Conservation (phyloP, 495 filamentous ascomycete genomes). For the Gamarada debralockiae region DNA sequence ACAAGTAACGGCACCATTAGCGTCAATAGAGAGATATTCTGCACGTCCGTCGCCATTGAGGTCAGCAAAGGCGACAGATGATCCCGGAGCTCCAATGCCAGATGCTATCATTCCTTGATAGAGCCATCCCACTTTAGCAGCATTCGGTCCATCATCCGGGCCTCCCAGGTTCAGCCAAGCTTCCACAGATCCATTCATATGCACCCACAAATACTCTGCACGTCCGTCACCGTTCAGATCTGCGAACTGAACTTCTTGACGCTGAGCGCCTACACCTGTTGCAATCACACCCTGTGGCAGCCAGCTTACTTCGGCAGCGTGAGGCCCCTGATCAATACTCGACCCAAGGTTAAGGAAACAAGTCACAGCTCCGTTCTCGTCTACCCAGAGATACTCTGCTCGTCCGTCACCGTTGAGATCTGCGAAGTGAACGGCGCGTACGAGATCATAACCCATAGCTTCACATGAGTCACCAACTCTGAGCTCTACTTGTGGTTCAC, state of each 20-base stretch:
- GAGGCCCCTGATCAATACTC: not conserved
- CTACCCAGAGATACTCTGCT: too few relatives aligned
- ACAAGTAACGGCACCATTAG: not conserved
- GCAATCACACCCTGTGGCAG: slow-evolving; percentile 5
- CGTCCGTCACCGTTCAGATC: slow-evolving; percentile 1
- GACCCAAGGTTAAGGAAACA: not conserved
- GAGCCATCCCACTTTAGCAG: slow-evolving; percentile 3
- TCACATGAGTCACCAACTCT: not conserved
- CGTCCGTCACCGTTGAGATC: slow-evolving; percentile 11
- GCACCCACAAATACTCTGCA: slow-evolving; percentile 7
- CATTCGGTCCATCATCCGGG: slow-evolving; percentile 7
- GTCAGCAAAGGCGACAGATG: slow-evolving; percentile 8
- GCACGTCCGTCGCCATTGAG: slow-evolving; percentile 9
- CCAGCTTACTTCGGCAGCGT: not conserved
- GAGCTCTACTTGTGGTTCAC: too few relatives aligned
- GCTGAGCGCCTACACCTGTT: not conserved
- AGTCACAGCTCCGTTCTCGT: not conserved
- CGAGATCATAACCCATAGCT: not conserved
- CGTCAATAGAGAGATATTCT: slow-evolving; percentile 6
- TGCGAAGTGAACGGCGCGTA: not conserved
- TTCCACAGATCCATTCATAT: slow-evolving; percentile 2
- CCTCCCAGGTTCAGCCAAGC: slow-evolving; percentile 1
- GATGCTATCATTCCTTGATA: not conserved
- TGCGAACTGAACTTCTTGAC: slow-evolving; percentile 3
- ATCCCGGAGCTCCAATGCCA: not conserved